These are phyloP conservation scores for Ascochyta viciae-villosae DNA, from an alignment of 2,329 filamentous ascomycete genomes.

Conservation along the genomic window DNA sequence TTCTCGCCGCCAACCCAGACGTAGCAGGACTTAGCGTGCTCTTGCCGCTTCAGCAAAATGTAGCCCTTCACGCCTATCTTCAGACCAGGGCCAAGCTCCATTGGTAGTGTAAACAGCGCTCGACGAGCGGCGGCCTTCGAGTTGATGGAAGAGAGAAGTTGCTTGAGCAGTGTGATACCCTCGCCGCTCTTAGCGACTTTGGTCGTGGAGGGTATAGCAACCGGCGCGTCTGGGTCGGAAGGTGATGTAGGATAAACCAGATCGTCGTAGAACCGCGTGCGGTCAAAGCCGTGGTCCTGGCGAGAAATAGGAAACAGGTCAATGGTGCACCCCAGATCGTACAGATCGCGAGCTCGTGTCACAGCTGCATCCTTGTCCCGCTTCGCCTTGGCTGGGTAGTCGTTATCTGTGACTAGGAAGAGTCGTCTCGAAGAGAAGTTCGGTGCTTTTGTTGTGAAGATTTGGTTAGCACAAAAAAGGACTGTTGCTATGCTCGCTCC, in stretches of 20 bases:
- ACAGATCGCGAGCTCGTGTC: constrained; percentile 90
- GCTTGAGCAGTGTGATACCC: constrained; percentile 79
- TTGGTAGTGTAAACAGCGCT: constrained; percentile 82
- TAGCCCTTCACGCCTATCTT: constrained; percentile 93
- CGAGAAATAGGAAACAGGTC: constrained; percentile 89
- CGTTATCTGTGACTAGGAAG: constrained; percentile 96
- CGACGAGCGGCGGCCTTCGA: constrained; percentile 88
- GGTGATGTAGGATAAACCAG: constrained; percentile 81
- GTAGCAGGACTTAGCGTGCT: constrained; percentile 81
- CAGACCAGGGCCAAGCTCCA: constrained; percentile 85
- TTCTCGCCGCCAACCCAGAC: constrained; percentile 88
- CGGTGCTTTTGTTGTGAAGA: constrained; percentile 92
- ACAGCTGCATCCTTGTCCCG: constrained; percentile 76
- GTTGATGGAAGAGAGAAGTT: constrained; percentile 85
- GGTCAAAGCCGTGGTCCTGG: constrained; percentile 75
- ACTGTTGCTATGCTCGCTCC: constrained; percentile 84
- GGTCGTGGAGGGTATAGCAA: constrained; percentile 60
- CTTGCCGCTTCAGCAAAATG: constrained; percentile 84
- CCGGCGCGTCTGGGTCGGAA: constrained; percentile 71
- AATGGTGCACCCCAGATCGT: constrained; percentile 89
- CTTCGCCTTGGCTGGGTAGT: constrained; percentile 78
- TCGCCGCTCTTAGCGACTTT: constrained; percentile 73
- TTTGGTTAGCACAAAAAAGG: constrained; percentile 92
- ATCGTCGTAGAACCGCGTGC: constrained; percentile 91
- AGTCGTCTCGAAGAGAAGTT: constrained; percentile 91